Base-by-base conservation (phyloP, 371 early-diverging fungal genomes). In the Apophysomyces sp. region DNA sequence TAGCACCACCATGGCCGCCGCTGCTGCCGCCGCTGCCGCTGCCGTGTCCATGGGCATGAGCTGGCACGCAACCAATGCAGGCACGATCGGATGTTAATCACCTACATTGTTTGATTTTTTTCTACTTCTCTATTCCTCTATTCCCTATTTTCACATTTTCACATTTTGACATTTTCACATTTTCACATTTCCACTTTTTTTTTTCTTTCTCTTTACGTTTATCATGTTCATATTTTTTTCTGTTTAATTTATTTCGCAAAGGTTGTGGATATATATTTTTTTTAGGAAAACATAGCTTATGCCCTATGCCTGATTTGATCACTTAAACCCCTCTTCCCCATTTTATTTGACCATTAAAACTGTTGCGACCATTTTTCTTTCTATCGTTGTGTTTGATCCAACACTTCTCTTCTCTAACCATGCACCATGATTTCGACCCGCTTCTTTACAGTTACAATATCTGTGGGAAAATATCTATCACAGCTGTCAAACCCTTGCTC, bases 41-140 rank as follows among this genome's bases (percentile, higher is more conserved):
- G 54, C 29, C 28, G 54, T 29, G 4, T 21, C 31, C 9, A 53
- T 53, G 54, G 54, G 54, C 3, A 53, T 53, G 54, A 28, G 13
- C 32, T 53, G 54, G 54, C 39, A 55, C 29, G 16, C 36, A 34
- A 32, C 37, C 34, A 55, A 55, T 39, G 56, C 55, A 55, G 30
- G 34, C 40, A 21, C 40, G 16, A n/a, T 62, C 30, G 18, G 55
- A 13, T 36, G 21, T 27, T 52, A 31, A 51, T 15, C 27, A 16
- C 32, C 12, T 39, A 18, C 44, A 51, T 53, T 52, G 30, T 60
- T 34, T 36, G 18, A 12, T 13, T 28, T 57, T 57, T 32, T 60
- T 37, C 36, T 21, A 12, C 12, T 52, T 26, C n/a, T 52, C 51
- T 24, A 31, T 51, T 51, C 21, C 26, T 34, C 34, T 34, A 44